phyloP scores from a whole-genome alignment of 2,329 filamentous ascomycete genomes.

The Epichloe gansuensis region DNA sequence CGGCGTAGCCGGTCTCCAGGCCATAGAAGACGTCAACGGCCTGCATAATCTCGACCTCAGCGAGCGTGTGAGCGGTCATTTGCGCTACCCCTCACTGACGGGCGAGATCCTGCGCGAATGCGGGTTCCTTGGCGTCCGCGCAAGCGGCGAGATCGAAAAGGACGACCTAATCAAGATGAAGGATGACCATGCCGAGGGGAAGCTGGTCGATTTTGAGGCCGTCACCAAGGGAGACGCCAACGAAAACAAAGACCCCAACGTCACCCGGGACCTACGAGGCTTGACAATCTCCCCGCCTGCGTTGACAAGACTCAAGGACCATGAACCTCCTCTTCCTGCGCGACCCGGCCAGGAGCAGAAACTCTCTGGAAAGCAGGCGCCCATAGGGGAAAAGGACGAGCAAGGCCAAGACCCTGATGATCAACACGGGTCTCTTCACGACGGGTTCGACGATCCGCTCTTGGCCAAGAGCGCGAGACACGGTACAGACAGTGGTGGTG shows the following conservation, averaged over 20 bases:
- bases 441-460: slow-evolving; percentile 1
- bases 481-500: neutral
- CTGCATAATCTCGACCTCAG: slow-evolving; percentile 45
- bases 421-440: neutral
- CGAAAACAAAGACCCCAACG: neutral
- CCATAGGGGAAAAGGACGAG: too few relatives aligned
- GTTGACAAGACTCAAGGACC: slow-evolving; percentile 4
- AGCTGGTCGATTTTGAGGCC: slow-evolving; percentile 19
- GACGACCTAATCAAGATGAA: slow-evolving; percentile 37
- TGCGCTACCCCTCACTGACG: slow-evolving; percentile 38
- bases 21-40: slow-evolving; percentile 52
- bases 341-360: neutral
- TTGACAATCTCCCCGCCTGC: slow-evolving; percentile 17
- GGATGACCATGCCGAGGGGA: slow-evolving; percentile 20
- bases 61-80: slow-evolving; percentile 38
- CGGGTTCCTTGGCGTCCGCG: slow-evolving; percentile 34
- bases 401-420: neutral
- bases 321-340: neutral
- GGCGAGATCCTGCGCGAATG: slow-evolving; percentile 39
- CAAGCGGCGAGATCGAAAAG: slow-evolving; percentile 34
- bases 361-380: too few relatives aligned
- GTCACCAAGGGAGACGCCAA: neutral
- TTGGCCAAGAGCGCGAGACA: slow-evolving; percentile 18
- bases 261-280: slow-evolving; percentile 16
- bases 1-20: slow-evolving; percentile 73